These are phyloP conservation scores for Climacium dendroides DNA, from an alignment of 225 moss, liverwort and hornwort genomes.

Conservation along the genomic window DNA sequence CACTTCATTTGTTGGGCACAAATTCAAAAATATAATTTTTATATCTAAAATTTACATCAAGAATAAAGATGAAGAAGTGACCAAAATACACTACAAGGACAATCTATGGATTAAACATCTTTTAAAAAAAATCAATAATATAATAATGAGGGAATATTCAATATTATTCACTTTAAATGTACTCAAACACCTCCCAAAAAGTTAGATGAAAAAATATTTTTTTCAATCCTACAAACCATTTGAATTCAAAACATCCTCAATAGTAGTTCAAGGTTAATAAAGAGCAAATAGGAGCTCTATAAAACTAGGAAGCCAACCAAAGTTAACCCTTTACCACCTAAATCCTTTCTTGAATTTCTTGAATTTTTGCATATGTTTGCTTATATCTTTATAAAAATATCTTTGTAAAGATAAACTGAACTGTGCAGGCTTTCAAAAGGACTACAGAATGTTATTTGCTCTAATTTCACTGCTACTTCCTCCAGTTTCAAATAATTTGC, in stretches of 20 bases:
- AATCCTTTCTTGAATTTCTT: neutral
- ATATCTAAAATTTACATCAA: neutral
- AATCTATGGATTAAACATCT: neutral
- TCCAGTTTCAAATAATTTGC: neutral
- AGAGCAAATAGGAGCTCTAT: neutral
- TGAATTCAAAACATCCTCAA: neutral
- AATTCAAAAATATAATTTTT: neutral
- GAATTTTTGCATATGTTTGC: neutral
- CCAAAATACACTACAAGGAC: neutral
- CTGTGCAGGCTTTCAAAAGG: neutral
- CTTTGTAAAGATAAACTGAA: neutral
- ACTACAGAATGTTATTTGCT: neutral
- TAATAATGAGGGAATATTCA: no score
- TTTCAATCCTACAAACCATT: neutral
- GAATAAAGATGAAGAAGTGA: accelerated
- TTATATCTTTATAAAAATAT: neutral
- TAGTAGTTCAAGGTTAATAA: no score
- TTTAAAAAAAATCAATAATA: neutral
- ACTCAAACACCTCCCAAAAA: neutral
- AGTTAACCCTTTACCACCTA: neutral
- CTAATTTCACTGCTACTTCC: neutral
- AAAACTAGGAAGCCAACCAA: neutral
- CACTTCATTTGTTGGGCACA: neutral
- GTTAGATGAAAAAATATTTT: neutral
- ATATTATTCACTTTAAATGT: neutral